Conservation (phyloP, 169 alveolate genomes). For the Eimeria necatrix region DNA sequence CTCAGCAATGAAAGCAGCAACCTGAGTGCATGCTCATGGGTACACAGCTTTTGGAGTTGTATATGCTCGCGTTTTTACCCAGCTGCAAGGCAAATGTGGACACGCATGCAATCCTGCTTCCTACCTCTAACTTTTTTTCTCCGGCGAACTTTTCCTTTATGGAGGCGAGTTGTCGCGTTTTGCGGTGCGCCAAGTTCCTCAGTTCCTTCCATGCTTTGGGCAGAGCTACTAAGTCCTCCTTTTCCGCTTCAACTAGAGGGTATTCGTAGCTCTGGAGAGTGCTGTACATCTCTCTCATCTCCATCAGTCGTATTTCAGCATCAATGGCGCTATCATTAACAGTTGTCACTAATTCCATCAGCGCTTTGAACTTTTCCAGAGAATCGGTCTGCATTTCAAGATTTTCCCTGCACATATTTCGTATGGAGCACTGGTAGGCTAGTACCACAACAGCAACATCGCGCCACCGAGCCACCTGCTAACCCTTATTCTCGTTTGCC, state of each 20-base stretch:
- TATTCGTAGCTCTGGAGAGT: constrained; percentile 93
- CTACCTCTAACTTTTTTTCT: constrained; percentile 74
- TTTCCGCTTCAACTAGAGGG: constrained; percentile 86
- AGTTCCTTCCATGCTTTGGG: constrained; percentile 83
- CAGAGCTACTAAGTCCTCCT: constrained; percentile 86
- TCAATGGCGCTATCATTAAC: constrained; percentile 93
- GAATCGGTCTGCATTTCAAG: constrained; percentile 90
- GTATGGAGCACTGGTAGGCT: background rate
- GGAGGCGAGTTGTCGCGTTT: constrained; percentile 61
- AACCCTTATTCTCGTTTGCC: background rate
- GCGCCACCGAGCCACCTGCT: background rate
- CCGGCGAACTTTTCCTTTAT: constrained; percentile 71
- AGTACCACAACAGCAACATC: background rate
- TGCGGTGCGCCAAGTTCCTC: constrained; percentile 72
- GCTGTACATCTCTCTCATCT: constrained; percentile 94
- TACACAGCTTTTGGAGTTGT: background rate
- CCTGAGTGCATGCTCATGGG: constrained; percentile 24
- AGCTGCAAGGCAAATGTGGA: background rate
- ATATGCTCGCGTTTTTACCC: background rate
- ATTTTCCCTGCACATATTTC: constrained; percentile 82
- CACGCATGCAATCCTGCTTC: background rate
- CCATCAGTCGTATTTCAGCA: constrained; percentile 93
- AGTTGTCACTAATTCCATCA: constrained; percentile 89
- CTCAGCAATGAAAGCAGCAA: constrained; percentile 61
- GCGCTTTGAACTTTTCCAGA: constrained; percentile 89